phyloP scores from a whole-genome alignment of 2,329 filamentous ascomycete genomes.

The Westerdykella ornata region DNA sequence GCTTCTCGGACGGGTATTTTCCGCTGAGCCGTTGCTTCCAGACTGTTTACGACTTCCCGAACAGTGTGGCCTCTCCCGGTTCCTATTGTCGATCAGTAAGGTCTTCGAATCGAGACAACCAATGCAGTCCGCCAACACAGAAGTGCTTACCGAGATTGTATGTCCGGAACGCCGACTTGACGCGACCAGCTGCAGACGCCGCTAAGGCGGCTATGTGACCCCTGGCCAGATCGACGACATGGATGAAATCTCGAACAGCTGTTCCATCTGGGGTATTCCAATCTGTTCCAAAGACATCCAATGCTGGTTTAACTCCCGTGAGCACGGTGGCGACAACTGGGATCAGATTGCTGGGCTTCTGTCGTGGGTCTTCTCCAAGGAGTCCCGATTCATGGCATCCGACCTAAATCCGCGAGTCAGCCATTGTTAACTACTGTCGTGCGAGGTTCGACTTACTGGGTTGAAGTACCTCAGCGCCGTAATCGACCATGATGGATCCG shows the following conservation, averaged over 20 bases:
- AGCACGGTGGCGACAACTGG: conserved; percentile 58
- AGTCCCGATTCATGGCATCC: conserved; percentile 59
- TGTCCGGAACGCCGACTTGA: conserved; percentile 31
- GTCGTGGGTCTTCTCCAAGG: conserved; percentile 57
- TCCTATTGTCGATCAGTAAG: conserved; percentile 22
- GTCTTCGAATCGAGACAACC: not conserved
- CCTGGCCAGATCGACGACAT: conserved; percentile 58
- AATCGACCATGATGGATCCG: conserved; percentile 57
- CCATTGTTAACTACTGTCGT: not conserved
- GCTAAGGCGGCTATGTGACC: conserved; percentile 57
- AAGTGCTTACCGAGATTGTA: conserved; percentile 36
- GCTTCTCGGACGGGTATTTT: conserved; percentile 34
- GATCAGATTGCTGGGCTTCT: conserved; percentile 57
- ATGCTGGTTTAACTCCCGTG: conserved; percentile 47
- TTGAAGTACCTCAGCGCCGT: conserved; percentile 62
- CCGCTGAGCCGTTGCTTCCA: conserved; percentile 33
- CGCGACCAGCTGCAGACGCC: conserved; percentile 28
- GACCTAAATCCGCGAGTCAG: conserved; percentile 31
- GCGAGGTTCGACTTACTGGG: conserved; percentile 38
- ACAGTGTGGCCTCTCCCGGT: conserved; percentile 40
- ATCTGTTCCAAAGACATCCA: conserved; percentile 59
- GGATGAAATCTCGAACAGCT: conserved; percentile 61
- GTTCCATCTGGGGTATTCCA: conserved; percentile 61
- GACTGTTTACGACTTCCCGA: conserved; percentile 37
- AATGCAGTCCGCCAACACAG: not conserved